Base-by-base conservation (phyloP, 345 rosid species). In the Microthlaspi erraticum region DNA sequence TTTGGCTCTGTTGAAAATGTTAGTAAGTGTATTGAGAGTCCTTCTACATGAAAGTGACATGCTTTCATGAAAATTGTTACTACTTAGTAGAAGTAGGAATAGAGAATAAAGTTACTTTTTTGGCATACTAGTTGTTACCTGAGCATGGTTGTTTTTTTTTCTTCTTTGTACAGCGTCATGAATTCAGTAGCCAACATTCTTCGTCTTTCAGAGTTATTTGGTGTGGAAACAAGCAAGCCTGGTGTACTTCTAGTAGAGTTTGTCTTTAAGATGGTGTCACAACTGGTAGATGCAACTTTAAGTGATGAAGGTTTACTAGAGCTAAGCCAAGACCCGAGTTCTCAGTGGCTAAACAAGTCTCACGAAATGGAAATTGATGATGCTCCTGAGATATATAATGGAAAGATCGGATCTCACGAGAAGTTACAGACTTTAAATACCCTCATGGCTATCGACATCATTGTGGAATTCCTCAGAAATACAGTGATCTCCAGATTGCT, bases 241-340 rank as follows among this genome's bases (percentile, higher is more conserved):
- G 92, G 96, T 72, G 23, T 83, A 74, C 76, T 87, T 72, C 56
- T 90, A 49, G 96, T 82, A 31, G 84, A 82, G 66, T 87, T 85
- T 56, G 76, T 94, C 44, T 89, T 91, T 82, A 79, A 85, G 69
- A 62, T 83, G 51, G 87, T 84, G 72, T 89, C 89, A 81, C 93
- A 85, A 78, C 76, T 94, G 66, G 52, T 94, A 76, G 98, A 94
- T 82, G 98, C 96, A 10, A 82, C 88, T 16, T 77, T 91, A 78
- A 90, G 87, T 66, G 98, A 91, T 73, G 98, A 94, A 81, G 92
- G 93, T 45, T 78, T 94, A 72, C 76, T 91, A 68, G 95, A 87
- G 71, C 81, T 76, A 57, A 84, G 81, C 49, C 74, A 83, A 59
- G 92, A 88, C 69, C 60, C 81, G 70, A 83, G 70, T 37, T 85